phyloP scores from a whole-genome alignment of 2,329 filamentous ascomycete species.

The Epichloe uncinata region DNA sequence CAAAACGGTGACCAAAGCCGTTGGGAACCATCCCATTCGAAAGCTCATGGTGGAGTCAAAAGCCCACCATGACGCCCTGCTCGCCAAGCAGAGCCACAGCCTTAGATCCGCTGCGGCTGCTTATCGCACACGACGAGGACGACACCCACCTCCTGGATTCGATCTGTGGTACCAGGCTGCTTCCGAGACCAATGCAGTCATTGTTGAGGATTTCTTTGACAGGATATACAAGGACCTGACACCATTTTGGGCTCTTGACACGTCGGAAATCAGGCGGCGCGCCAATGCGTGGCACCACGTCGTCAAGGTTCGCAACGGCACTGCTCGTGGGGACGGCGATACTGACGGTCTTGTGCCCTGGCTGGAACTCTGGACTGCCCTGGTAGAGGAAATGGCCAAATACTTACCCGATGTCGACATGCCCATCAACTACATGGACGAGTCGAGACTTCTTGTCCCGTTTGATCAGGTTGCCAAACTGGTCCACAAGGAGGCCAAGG shows the following conservation, averaged over 20 bases:
- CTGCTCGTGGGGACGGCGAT: conserved; percentile 26
- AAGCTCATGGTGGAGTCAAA: conserved; percentile 34
- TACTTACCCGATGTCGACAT: conserved; percentile 52
- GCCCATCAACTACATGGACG: conserved; percentile 51
- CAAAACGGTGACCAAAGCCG: conserved; percentile 10
- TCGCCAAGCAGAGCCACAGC: conserved; percentile 32
- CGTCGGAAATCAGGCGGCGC: conserved; percentile 23
- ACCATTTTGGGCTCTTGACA: conserved; percentile 45
- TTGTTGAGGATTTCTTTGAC: conserved; percentile 52
- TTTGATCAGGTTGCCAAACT: conserved; percentile 41
- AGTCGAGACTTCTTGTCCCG: conserved; percentile 47
- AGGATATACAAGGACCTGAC: conserved; percentile 49
- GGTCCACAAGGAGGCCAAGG: conserved; percentile 32
- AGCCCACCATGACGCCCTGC: conserved; percentile 25
- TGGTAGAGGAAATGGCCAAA: conserved; percentile 38
- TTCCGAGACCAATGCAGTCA: conserved; percentile 34
- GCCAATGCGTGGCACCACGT: conserved; percentile 31
- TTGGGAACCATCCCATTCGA: conserved; percentile 34
- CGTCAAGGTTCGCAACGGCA: conserved; percentile 34
- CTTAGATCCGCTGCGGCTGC: conserved; percentile 38
- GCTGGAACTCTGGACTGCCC: conserved; percentile 33
- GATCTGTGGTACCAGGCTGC: conserved; percentile 46
- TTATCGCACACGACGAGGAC: conserved; percentile 42
- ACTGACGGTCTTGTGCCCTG: conserved; percentile 27
- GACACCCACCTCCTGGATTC: conserved; percentile 52